phyloP scores from a whole-genome alignment of 2,329 filamentous ascomycete genomes.

The Alternaria viburni region DNA sequence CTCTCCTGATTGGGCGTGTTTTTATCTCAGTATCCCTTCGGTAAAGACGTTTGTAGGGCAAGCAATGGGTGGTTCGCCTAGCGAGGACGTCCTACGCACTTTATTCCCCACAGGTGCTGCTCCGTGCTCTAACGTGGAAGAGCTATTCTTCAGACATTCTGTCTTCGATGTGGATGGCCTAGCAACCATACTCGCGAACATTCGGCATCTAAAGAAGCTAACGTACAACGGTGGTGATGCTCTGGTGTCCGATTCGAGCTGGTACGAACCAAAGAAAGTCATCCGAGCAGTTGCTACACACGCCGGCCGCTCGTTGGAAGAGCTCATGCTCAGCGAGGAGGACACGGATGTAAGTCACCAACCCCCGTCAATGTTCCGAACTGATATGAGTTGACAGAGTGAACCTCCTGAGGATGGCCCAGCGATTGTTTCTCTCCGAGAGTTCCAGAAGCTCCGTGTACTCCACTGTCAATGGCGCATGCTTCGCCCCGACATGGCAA shows the following conservation, averaged over 20 bases:
- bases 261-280: slow-evolving; percentile 10
- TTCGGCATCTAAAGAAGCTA: slow-evolving; percentile 15
- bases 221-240: slow-evolving; percentile 13
- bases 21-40: slow-evolving; percentile 20
- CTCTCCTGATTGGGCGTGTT: slow-evolving; percentile 10
- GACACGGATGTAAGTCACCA: background rate
- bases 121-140: slow-evolving; percentile 15
- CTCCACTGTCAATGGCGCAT: background rate
- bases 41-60: slow-evolving; percentile 14
- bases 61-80: slow-evolving; percentile 14
- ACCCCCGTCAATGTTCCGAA: background rate
- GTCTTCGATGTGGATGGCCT: slow-evolving; percentile 9
- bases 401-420: background rate
- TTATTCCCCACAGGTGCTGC: background rate
- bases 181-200: slow-evolving; percentile 5
- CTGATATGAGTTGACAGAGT: background rate
- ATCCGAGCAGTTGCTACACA: slow-evolving; percentile 9
- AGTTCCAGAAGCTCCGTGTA: background rate
- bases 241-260: background rate
- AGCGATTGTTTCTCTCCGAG: background rate
- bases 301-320: slow-evolving; percentile 10
- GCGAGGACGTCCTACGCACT: background rate
- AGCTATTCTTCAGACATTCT: slow-evolving; percentile 13
- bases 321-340: slow-evolving; percentile 1
- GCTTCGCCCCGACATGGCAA: background rate